Evolutionary conservation across 2,329 filamentous ascomycete genomes (phyloP).

Genomic region (Aspergillus viridinutans): DNA sequence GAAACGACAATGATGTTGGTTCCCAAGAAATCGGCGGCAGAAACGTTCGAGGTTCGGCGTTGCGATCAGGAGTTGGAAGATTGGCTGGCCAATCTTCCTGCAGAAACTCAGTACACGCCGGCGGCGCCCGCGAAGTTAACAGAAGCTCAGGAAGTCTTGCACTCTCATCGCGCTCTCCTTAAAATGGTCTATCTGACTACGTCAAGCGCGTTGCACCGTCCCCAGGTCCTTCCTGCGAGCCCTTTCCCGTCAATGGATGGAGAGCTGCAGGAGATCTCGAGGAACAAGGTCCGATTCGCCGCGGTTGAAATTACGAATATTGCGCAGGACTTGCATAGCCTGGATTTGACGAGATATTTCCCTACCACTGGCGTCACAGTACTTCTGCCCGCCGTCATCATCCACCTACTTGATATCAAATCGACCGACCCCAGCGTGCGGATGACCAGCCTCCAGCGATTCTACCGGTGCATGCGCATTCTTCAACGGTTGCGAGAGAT

Average conservation of each 20-base stretch:
- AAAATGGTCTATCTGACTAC: slow-evolving; percentile 95
- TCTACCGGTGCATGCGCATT: slow-evolving; percentile 88
- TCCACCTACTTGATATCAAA: slow-evolving; percentile 89
- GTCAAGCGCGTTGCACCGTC: slow-evolving; percentile 82
- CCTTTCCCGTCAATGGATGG: slow-evolving; percentile 54
- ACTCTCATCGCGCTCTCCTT: slow-evolving; percentile 75
- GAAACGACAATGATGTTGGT: slow-evolving; percentile 84
- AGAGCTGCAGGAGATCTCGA: slow-evolving; percentile 76
- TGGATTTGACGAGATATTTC: slow-evolving; percentile 71
- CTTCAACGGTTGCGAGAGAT: slow-evolving; percentile 83
- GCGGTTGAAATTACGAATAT: slow-evolving; percentile 83
- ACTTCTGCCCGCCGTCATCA: slow-evolving; percentile 86
- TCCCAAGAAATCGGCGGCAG: slow-evolving; percentile 81
- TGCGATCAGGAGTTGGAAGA: slow-evolving; percentile 75
- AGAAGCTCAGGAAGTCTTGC: slow-evolving; percentile 46
- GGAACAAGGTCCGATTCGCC: slow-evolving; percentile 75
- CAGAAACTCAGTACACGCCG: slow-evolving; percentile 66
- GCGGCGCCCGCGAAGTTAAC: slow-evolving; percentile 56
- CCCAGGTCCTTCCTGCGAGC: slow-evolving; percentile 78
- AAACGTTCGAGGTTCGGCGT: slow-evolving; percentile 69
- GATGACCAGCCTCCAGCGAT: slow-evolving; percentile 70
- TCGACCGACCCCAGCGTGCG: slow-evolving; percentile 69
- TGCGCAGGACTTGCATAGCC: slow-evolving; percentile 68
- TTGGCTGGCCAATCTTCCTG: slow-evolving; percentile 71
- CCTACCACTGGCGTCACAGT: slow-evolving; percentile 90